Conservation (phyloP, 257 asterid species). For the Nicotiana knightiana region DNA sequence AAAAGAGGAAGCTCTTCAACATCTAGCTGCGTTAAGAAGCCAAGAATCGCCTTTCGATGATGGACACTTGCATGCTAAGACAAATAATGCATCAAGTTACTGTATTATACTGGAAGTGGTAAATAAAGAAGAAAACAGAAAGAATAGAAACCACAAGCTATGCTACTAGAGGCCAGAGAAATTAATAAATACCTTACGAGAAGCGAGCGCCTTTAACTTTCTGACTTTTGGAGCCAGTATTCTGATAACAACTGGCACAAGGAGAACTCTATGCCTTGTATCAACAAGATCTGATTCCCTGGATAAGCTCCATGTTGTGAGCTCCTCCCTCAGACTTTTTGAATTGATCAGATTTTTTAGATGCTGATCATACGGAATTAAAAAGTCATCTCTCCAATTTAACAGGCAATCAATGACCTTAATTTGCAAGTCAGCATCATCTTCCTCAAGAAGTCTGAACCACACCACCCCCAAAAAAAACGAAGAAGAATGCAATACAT, state of each 20-base stretch:
- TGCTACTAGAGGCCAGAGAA: neutral
- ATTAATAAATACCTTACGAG: constrained; percentile 55
- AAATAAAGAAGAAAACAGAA: neutral
- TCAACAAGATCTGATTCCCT: constrained; percentile 55
- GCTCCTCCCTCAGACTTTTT: constrained; percentile 69
- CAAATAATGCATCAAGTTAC: constrained; percentile 15
- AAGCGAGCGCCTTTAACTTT: constrained; percentile 64
- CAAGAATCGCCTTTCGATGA: constrained; percentile 81
- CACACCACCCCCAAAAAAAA: constrained; percentile 10
- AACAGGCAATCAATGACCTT: constrained; percentile 85
- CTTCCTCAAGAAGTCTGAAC: constrained; percentile 77
- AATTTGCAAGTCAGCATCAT: constrained; percentile 79
- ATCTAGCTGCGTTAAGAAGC: constrained; percentile 80
- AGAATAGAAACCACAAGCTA: neutral
- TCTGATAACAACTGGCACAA: constrained; percentile 71
- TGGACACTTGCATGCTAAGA: constrained; percentile 60
- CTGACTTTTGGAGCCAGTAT: constrained; percentile 76
- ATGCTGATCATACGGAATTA: constrained; percentile 65
- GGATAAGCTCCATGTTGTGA: constrained; percentile 83
- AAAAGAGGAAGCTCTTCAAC: constrained; percentile 77
- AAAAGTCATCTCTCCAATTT: constrained; percentile 79
- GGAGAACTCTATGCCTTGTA: constrained; percentile 49
- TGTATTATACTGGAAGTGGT: neutral
- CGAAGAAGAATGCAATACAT: neutral
- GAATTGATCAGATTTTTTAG: constrained; percentile 63